Evolutionary conservation across 169 alveolate genomes (phyloP), one percentile per base, ranked within the genome.

Genomic region (Cryptosporidium muris): DNA sequence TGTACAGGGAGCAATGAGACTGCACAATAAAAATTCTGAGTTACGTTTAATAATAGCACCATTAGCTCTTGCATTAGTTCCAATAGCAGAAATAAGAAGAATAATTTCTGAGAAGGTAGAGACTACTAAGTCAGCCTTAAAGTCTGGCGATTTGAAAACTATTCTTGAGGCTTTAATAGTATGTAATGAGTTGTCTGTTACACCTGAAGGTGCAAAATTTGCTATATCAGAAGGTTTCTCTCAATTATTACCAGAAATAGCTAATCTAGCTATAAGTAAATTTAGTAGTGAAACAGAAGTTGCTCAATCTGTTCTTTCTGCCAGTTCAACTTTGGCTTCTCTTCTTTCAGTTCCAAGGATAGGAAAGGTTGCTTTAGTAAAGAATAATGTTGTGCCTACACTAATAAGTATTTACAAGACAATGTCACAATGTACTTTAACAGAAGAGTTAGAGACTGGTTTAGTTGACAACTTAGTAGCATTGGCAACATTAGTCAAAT

Each of bases 51-150:
- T 93, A 64, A 88, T 94, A 38, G 97, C 96, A 45, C 95, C 96
- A 40, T 80, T 95, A 51, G 81, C 95, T 56, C 92, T 96, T n/a
- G 90, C 94, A 51, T 63, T 95, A 65, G 93, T 95, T 94, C 97
- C 97, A 2, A 92, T 94, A 40, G 97, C 92, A 54, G 94, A 96
- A 2, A 82, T 95, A 49, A 95, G 92, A 47, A 88, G 90, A 16
- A 97, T 92, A 68, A 88, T 95, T 51, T 82, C 90, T 37, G 97
- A 93, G 54, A 88, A 90, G 51, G 65, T 95, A 51, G 91, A 90
- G 40, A 94, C 92, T 64, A 81, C 93, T 81, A 89, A 88, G 82
- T 58, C 54, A 6, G 54, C 85, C 2, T 43, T 74, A 9, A 68
- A 74, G 45, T 74, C 85, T 8, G 68, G 85, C 1, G 85, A 74